Percentiles rank a stretch among this genome's conserved stretches.
Evolutionary conservation across 345 rosid species (phyloP).

Genomic region (Xanthoceras sorbifolium): DNA sequence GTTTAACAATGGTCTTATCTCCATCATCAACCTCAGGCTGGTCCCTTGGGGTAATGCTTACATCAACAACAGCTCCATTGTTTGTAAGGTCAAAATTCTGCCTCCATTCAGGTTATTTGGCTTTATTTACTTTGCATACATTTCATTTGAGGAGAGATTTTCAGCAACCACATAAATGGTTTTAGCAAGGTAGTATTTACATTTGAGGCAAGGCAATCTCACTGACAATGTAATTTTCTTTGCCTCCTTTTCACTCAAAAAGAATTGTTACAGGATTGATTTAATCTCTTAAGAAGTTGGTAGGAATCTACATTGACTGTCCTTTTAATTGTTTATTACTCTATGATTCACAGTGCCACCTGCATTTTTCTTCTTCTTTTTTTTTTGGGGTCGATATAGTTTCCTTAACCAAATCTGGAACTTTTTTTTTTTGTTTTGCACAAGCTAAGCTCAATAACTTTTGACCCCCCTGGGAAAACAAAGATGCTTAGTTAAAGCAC

Average conservation of each 20-base stretch:
- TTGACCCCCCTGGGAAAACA: neutral
- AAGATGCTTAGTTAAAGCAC: neutral
- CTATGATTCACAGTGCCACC: neutral
- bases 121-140: neutral
- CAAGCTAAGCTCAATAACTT: neutral
- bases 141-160: neutral
- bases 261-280: too few species aligned
- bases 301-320: neutral
- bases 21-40: conserved; percentile 47
- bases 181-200: too few species aligned
- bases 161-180: too few species aligned
- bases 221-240: neutral
- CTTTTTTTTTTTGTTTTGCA: neutral
- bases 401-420: neutral
- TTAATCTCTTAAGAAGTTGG: too few species aligned
- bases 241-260: too few species aligned
- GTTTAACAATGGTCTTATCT: conserved; percentile 41
- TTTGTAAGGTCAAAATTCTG: conserved; percentile 36
- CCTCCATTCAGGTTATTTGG: conserved; percentile 1
- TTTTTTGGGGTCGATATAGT: neutral
- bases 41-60: conserved; percentile 48
- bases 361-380: neutral
- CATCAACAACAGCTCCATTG: conserved; percentile 17
- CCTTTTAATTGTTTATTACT: neutral
- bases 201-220: too few species aligned